Base-by-base conservation (phyloP, 345 rosid species). In the Triadica sebifera region DNA sequence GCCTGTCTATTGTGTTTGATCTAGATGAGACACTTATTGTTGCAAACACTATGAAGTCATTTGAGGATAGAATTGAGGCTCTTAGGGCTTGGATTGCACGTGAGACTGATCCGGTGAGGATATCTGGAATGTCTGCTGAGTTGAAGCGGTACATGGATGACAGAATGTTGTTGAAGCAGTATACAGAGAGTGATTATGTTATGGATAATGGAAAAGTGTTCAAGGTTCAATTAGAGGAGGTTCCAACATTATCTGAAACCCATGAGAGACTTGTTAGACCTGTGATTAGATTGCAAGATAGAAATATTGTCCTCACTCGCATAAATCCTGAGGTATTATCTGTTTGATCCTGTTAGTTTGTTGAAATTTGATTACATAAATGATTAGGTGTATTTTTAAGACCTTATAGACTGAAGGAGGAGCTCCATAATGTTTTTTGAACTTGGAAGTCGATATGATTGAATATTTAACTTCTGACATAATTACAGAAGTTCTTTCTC, bases 11-110 rank as follows among this genome's bases (percentile, higher is more conserved):
- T 72, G 98, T 96, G 45, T 96, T 96, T 66, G 99, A 96, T 84
- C 93, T 96, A 16, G 99, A 96, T 10, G 99, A 96, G 80, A 96
- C 99, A 0, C 85, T 93, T 46, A 93, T 96, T 63, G 99, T 96
- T 74, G 99, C 99, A 11, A 90, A 91, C 79, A 93, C 99, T 0
- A 87, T 93, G 99, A 93, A 86, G 87, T 93, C 96, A 5, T 96
- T 93, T 46, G 99, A 96, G 86, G 97, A 91, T 72, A 81, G 94
- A 52, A 88, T 91, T 37, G 98, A 96, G 46, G 83, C 85, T 74
- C 89, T 96, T 58, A 90, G 82, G 79, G 80, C 69, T 68, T 91
- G 99, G 99, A 80, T 96, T 75, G 81, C 85, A 1, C 89, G 97
- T 1, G 99, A 96, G 89, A 70, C 52, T 45, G 99, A 93, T 82